Evolutionary conservation across 305 asterid genomes (phyloP).

Genomic region (Rubia peregrina): DNA sequence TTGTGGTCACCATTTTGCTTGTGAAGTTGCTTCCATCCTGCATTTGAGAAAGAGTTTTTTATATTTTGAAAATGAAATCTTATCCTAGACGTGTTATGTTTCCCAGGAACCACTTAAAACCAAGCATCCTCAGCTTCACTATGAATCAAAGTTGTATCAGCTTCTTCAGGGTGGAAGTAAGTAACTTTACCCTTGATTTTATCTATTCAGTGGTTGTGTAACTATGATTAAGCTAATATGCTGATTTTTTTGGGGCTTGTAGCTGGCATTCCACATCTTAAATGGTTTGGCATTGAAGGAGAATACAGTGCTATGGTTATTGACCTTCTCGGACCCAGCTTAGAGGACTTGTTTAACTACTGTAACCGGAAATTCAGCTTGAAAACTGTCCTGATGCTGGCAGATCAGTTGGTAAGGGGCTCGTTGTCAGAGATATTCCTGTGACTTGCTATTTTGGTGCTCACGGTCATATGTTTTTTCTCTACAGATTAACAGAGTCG

Average conservation of each 20-base stretch:
- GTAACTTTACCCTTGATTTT: slow-evolving; percentile 20
- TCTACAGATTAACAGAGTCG: slow-evolving; percentile 80
- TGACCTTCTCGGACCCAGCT: slow-evolving; percentile 84
- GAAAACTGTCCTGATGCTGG: slow-evolving; percentile 88
- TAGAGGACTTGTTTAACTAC: slow-evolving; percentile 90
- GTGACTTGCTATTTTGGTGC: slow-evolving; percentile 9
- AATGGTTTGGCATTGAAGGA: slow-evolving; percentile 83
- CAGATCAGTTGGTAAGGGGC: slow-evolving; percentile 68
- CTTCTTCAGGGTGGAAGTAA: slow-evolving; percentile 92
- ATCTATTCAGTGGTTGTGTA: slow-evolving; percentile 8
- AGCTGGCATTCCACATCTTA: slow-evolving; percentile 81
- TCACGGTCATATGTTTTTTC: slow-evolving; percentile 8
- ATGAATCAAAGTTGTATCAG: slow-evolving; percentile 74
- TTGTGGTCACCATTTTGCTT: neutral
- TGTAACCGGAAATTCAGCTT: slow-evolving; percentile 80
- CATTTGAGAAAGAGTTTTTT: neutral
- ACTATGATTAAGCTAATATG: slow-evolving; percentile 8
- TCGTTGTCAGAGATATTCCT: slow-evolving; percentile 5
- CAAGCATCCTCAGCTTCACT: slow-evolving; percentile 83
- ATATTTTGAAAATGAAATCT: neutral
- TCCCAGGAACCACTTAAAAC: slow-evolving; percentile 73
- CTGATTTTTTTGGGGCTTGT: slow-evolving; percentile 24
- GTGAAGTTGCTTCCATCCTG: neutral
- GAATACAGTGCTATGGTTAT: slow-evolving; percentile 81
- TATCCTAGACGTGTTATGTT: neutral